These are phyloP conservation scores for Lactarius vividus DNA, from an alignment of 768 basidiomycete species.

Conservation along the genomic window DNA sequence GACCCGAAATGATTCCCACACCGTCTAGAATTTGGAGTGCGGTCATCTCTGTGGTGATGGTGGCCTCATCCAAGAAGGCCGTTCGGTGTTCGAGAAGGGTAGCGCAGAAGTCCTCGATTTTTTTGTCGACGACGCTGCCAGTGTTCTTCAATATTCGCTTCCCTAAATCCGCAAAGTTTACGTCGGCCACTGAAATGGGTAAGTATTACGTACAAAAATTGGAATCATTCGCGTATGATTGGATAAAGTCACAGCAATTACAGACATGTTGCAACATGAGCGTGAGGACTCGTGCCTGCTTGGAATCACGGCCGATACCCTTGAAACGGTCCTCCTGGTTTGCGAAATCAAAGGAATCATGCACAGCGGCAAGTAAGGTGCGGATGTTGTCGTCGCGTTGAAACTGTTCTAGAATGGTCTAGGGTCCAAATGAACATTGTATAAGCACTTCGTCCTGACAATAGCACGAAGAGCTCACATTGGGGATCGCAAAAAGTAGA, in stretches of 20 bases:
- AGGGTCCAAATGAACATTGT: background rate
- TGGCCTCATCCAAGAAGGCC: background rate
- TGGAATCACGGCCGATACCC: background rate
- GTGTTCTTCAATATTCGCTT: background rate
- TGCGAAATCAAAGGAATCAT: background rate
- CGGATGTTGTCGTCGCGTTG: background rate
- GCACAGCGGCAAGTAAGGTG: background rate
- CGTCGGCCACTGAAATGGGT: background rate
- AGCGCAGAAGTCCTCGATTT: background rate
- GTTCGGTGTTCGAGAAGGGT: background rate
- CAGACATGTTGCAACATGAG: background rate
- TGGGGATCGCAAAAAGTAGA: background rate
- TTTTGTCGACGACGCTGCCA: background rate
- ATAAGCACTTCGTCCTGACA: background rate
- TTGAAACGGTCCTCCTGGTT: background rate
- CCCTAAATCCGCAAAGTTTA: background rate
- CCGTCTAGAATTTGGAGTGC: background rate
- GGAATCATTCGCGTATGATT: background rate
- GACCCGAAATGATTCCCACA: background rate
- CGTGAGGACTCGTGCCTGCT: background rate
- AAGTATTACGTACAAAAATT: background rate
- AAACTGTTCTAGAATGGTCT: background rate
- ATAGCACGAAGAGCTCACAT: background rate
- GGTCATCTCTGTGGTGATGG: background rate
- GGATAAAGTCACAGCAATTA: conserved; percentile 1